A percentile compares a stretch with the other conserved stretches of the same genome.
Conservation (phyloP, 768 basidiomycete genomes). For the Mycena rebaudengoi region DNA sequence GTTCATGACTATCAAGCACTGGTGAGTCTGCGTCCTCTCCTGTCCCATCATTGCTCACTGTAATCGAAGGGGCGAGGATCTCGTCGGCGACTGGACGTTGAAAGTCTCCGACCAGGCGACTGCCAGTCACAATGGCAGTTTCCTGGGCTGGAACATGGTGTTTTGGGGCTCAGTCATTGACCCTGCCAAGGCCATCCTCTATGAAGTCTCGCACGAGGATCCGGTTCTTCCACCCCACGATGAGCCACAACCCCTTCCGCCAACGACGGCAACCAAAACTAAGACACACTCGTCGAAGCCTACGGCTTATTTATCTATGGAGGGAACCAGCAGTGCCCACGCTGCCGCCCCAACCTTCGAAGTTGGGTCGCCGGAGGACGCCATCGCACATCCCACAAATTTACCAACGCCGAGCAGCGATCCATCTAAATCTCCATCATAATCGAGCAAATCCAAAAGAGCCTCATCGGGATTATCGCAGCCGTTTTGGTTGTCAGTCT, state of each 20-base stretch:
- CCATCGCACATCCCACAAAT: neutral
- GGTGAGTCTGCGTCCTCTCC: slow-evolving; percentile 59
- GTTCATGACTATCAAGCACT: slow-evolving; percentile 99
- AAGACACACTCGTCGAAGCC: slow-evolving; percentile 85
- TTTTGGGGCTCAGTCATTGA: slow-evolving; percentile 92
- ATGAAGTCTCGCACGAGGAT: slow-evolving; percentile 63
- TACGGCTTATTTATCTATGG: slow-evolving; percentile 80
- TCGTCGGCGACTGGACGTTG: slow-evolving; percentile 90
- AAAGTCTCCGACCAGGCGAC: slow-evolving; percentile 82
- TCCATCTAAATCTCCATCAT: slow-evolving; percentile 16
- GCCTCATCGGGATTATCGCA: slow-evolving; percentile 3
- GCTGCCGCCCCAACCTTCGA: slow-evolving; percentile 10
- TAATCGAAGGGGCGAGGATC: slow-evolving; percentile 84
- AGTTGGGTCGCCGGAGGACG: neutral
- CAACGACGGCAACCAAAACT: slow-evolving; percentile 50
- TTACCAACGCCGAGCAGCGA: slow-evolving; percentile 7
- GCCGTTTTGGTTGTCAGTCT: slow-evolving; percentile 81
- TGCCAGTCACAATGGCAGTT: slow-evolving; percentile 62
- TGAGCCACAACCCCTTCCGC: slow-evolving; percentile 44
- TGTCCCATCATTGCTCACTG: neutral
- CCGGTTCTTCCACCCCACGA: slow-evolving; percentile 58
- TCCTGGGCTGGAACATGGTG: slow-evolving; percentile 91
- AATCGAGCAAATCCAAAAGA: slow-evolving; percentile 4
- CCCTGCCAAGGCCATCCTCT: slow-evolving; percentile 69
- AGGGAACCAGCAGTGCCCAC: slow-evolving; percentile 74